Evolutionary conservation across 2,329 filamentous ascomycete genomes (phyloP).

Genomic region (Lachnellula willkommii): DNA sequence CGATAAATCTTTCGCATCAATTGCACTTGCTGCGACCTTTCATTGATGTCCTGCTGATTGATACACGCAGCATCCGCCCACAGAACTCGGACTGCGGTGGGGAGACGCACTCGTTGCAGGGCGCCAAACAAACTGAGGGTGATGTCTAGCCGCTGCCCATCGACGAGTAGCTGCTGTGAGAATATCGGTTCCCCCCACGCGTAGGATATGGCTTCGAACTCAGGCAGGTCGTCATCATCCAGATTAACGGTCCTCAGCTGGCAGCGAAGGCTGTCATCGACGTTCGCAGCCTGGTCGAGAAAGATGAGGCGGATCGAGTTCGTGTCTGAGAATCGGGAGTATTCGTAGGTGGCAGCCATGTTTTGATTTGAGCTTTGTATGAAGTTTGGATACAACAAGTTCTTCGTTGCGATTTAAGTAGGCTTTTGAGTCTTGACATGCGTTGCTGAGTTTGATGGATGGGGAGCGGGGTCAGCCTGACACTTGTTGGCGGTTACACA

Average conservation of each 20-base stretch:
- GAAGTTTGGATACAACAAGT: background rate
- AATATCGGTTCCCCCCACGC: background rate
- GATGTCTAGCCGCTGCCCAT: no score
- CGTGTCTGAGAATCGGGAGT: background rate
- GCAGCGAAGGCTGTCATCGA: no score
- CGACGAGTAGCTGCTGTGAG: no score
- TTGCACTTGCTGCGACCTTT: conserved; percentile 18
- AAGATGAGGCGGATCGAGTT: background rate
- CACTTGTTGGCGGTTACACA: no score
- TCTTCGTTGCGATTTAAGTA: background rate
- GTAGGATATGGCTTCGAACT: conserved; percentile 2
- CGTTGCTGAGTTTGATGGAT: no score
- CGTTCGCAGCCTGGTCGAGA: no score
- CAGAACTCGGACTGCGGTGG: no score
- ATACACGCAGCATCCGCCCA: conserved; percentile 13
- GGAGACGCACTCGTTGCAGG: no score
- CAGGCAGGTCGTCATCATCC: background rate
- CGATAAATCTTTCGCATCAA: conserved; percentile 23
- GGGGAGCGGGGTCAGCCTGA: no score
- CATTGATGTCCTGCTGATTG: conserved; percentile 19
- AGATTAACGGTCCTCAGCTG: background rate
- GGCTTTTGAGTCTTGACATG: no score
- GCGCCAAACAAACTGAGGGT: no score
- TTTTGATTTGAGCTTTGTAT: background rate
- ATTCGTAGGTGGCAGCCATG: background rate